Evolutionary conservation across 1,284 basidiomycete species (phyloP), one percentile per base, ranked within the genome.

Genomic region (Kalmanozyma brasiliensis): DNA sequence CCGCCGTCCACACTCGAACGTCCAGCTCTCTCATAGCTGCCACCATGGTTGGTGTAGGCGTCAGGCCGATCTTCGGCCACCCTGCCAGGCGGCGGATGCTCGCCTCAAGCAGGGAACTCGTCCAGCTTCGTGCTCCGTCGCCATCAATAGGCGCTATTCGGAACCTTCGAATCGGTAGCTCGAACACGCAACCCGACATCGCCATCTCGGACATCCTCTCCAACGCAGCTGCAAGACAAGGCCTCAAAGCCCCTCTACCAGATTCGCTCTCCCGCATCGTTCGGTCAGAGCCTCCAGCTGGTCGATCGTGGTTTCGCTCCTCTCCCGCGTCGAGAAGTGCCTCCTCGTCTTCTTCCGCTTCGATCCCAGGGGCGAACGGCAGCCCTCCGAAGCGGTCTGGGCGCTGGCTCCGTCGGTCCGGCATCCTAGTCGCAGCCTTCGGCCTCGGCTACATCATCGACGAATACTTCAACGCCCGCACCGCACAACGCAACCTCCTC

Each of bases 401-500:
- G 1, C 52, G 52, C 24, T 59, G 55, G 55, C 17, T 38, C 9
- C 29, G 48, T 17, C 48, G 64, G 23, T 40, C 49, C 20, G 52
- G 30, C 13, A 20, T 61, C 19, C 44, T 65, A 5, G 24, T 61
- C 8, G 58, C 24, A 8, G 42, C 52, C 1, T 26, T 47, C 10
- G 52, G 52, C 10, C 14, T 46, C 14, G 49, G 34, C 36, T 72
- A 71, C 32, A 11, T 66, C 45, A 43, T 69, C 44, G 69, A 75
- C 29, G 65, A 69, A 26, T 58, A 69, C 26, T 19, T 68, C 32
- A 73, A 73, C 30, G 58, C 69, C 1, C 52, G 68, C 1, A 71
- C 64, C 1, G 63, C 63, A 1, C 73, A 77, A 38, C 49, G 77
- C 22, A 77, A 76, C 38, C 38, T 79, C 10, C 35, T 68, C 16